These are phyloP conservation scores for Xylaria sp. DNA, from an alignment of 2,329 filamentous ascomycete genomes.

Conservation along the genomic window DNA sequence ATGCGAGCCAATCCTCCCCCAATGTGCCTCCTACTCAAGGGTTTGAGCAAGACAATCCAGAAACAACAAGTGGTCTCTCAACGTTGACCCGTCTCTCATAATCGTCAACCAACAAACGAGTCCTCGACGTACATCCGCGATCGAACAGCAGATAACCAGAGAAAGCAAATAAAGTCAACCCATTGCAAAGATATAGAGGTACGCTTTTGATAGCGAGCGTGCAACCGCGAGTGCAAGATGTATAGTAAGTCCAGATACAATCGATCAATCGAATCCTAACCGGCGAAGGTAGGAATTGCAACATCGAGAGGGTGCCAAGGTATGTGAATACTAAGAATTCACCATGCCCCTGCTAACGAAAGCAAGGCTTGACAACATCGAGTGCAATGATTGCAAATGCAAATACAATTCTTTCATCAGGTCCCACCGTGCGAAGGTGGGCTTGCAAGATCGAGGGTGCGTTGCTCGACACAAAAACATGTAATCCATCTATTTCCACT, in stretches of 20 bases:
- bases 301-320: conserved; percentile 16
- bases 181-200: conserved; percentile 11
- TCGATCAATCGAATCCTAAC: conserved; percentile 17
- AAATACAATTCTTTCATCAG: conserved; percentile 11
- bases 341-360: conserved; percentile 19
- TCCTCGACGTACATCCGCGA: background rate
- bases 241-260: conserved; percentile 18
- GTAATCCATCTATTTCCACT: conserved; percentile 55
- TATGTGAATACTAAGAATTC: conserved; percentile 15
- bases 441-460: conserved; percentile 18
- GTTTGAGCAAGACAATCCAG: background rate
- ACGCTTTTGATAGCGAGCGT: conserved; percentile 1
- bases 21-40: background rate
- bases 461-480: conserved; percentile 7
- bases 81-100: background rate
- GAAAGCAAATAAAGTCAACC: conserved; percentile 13
- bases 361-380: conserved; percentile 17
- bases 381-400: conserved; percentile 27
- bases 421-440: conserved; percentile 17
- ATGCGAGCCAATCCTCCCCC: background rate
- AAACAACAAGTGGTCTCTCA: background rate
- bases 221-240: conserved; percentile 15
- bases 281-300: conserved; percentile 29
- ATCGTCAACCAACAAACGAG: background rate
- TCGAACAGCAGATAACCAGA: conserved; percentile 6